Evolutionary conservation across 208 protist species (phyloP), one percentile per base, ranked within the genome.

Genomic region (Naegleria gruberi): DNA sequence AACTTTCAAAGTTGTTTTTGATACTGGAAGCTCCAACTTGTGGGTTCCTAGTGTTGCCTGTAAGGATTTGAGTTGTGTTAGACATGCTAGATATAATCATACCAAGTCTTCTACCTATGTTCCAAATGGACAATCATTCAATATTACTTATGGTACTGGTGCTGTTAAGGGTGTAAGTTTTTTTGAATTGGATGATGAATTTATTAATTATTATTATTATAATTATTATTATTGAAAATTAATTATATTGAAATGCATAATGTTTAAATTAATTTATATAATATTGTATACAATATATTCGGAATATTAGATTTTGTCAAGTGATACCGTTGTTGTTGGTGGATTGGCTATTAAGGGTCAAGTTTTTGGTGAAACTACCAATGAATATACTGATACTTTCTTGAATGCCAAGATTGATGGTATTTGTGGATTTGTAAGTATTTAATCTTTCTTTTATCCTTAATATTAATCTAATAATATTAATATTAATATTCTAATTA

Each of bases 131-230:
- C 94, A 92, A 0, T 82, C 90, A n/a, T 98, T 98, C 92, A 90
- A 93, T 40, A 97, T 98, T 90, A 92, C 93, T 92, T 98, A 99
- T 91, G 97, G 97, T 90, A 96, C 94, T 92, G 98, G 98, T 57
- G 93, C 94, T 30, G 93, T 98, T 40, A 92, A 90, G 19, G 98
- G 98, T 42, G 96, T n/a, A n/a, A n/a, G n/a, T n/a, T n/a, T n/a
- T n/a, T n/a, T n/a, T n/a, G n/a, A n/a, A n/a, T n/a, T n/a, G n/a
- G n/a, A n/a, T n/a, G n/a, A n/a, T n/a, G n/a, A n/a, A n/a, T n/a
- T n/a, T n/a, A n/a, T n/a, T n/a, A n/a, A n/a, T n/a, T n/a, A n/a
- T n/a, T n/a, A n/a, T n/a, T n/a, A n/a, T n/a, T n/a, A n/a, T n/a
- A n/a, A n/a, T n/a, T n/a, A n/a, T n/a, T n/a, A n/a, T n/a, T n/a